These are phyloP conservation scores for Coniosporium apollinis DNA, from an alignment of 495 filamentous ascomycete species.

Conservation along the genomic window DNA sequence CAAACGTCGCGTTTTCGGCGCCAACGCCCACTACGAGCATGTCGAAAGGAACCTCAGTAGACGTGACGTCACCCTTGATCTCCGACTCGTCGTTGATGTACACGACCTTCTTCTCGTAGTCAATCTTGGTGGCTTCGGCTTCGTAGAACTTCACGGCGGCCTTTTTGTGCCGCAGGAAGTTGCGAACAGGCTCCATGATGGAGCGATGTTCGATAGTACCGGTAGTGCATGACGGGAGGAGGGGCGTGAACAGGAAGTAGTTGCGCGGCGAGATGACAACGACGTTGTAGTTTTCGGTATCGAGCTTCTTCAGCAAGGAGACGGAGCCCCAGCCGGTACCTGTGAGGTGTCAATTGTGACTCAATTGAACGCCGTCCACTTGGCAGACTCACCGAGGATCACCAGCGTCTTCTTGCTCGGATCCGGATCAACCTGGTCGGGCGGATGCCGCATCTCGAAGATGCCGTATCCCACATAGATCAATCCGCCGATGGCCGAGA, in stretches of 20 bases:
- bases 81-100: constrained; percentile 84
- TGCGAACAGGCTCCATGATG: constrained; percentile 97
- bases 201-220: constrained; percentile 96
- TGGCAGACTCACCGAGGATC: constrained; percentile 55
- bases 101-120: constrained; percentile 76
- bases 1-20: constrained; percentile 97
- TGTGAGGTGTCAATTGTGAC: constrained; percentile 19
- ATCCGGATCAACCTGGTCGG: constrained; percentile 64
- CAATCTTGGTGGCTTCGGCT: constrained; percentile 93
- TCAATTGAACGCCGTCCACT: not conserved
- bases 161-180: constrained; percentile 85
- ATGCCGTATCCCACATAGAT: constrained; percentile 64
- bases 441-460: constrained; percentile 63
- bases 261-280: constrained; percentile 91
- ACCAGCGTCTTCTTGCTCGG: constrained; percentile 93
- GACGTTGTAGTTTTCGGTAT: constrained; percentile 97
- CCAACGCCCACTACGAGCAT: constrained; percentile 96
- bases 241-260: constrained; percentile 98
- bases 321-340: constrained; percentile 95
- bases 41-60: constrained; percentile 90
- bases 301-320: constrained; percentile 92
- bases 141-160: constrained; percentile 90
- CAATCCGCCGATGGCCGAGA: constrained; percentile 48
- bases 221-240: constrained; percentile 91
- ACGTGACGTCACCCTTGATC: constrained; percentile 63